Evolutionary conservation across 371 early-diverging fungal species (phyloP), one percentile per base, ranked within the genome.

Genomic region (Umbelopsis sp.): DNA sequence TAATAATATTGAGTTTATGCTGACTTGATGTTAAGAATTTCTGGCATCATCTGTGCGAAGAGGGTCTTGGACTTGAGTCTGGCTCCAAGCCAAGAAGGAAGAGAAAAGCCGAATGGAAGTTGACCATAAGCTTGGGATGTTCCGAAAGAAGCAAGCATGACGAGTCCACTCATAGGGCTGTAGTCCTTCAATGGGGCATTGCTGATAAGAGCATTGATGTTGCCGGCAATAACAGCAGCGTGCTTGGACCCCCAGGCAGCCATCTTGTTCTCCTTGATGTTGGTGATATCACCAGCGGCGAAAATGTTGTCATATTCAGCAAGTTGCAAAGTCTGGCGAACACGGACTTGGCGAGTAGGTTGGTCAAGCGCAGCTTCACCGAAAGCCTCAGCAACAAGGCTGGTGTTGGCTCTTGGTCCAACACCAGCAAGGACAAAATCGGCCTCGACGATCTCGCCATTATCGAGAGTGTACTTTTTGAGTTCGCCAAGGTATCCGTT

Each of bases 281-380:
- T 76, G 20, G 85, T 84, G 37, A 75, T 85, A 67, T 90, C 91
- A 45, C 91, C 91, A 7, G 85, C 37, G 4, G 82, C 87, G 73
- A 86, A 90, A 35, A 88, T 80, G 66, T 86, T 72, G 8, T 76
- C 71, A 9, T 73, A 71, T 16, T 65, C 70, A 37, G 82, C 78
- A 6, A 90, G 75, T 72, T 90, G 91, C 9, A 88, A 76, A 6
- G 89, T 87, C 5, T 82, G 75, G 29, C 69, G 77, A 46, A 90
- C 89, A 32, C 74, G 71, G 44, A 86, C 72, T 45, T 71, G 67
- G 20, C 70, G 69, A 0, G 73, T 57, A 4, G 44, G 44, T 2
- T 50, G 44, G 11, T 77, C 70, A n/a, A 70, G 48, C 12, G 66
- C 63, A 67, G 73, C 52, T 18, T 32, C 20, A 24, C 73, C 75